These are phyloP conservation scores for Dendrobium nobile DNA, from an alignment of 106 monocot species.

Conservation along the genomic window DNA sequence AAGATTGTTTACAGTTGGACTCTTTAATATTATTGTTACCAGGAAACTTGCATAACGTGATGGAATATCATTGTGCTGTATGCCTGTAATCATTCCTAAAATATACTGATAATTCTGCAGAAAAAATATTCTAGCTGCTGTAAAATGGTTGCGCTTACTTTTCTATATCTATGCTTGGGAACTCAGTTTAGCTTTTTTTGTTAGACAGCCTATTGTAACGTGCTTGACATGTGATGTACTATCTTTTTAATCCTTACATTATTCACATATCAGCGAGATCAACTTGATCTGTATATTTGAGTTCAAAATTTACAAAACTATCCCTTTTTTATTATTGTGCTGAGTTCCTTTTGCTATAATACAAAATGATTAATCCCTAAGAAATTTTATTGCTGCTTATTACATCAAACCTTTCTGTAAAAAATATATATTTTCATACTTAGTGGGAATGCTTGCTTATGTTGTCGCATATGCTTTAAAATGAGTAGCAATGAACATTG, in stretches of 20 bases:
- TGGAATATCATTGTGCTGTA: too few species aligned
- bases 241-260: background rate
- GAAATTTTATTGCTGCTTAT: background rate
- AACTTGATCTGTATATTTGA: background rate
- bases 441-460: background rate
- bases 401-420: background rate
- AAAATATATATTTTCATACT: background rate
- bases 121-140: background rate
- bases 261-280: background rate
- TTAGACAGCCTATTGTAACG: background rate
- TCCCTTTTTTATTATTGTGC: background rate
- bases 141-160: background rate
- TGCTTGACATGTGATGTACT: background rate
- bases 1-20: too few species aligned
- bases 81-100: too few species aligned
- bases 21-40: too few species aligned
- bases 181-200: background rate
- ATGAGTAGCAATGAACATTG: conserved; percentile 2
- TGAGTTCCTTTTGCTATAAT: background rate
- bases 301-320: background rate
- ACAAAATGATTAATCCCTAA: background rate
- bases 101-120: background rate
- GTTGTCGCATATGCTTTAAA: background rate
- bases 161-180: background rate
- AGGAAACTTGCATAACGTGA: too few species aligned